These are phyloP conservation scores for Acacia acuminata DNA, from an alignment of 306 rosid species.

Conservation along the genomic window DNA sequence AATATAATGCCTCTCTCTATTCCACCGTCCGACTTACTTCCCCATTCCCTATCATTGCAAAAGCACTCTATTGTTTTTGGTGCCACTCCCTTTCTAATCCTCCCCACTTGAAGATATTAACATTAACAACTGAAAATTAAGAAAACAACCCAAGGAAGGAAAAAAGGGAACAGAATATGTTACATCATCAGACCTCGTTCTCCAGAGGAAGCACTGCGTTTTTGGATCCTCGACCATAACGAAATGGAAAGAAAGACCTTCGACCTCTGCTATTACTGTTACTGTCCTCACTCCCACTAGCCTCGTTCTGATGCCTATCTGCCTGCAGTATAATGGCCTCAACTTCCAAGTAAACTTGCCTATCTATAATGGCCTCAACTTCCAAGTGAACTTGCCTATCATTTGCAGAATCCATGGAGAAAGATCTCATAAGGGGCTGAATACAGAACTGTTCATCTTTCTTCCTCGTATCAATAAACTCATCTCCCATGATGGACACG, in stretches of 20 bases:
- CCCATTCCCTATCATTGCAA: slow-evolving; percentile 23
- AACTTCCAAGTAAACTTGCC: slow-evolving; percentile 51
- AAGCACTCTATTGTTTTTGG: slow-evolving; percentile 22
- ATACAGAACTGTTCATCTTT: slow-evolving; percentile 60
- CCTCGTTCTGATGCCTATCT: slow-evolving; percentile 31
- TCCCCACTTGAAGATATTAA: slow-evolving; percentile 13
- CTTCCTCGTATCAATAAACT: slow-evolving; percentile 61
- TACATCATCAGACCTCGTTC: slow-evolving; percentile 41
- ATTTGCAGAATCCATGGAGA: slow-evolving; percentile 72
- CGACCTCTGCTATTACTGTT: slow-evolving; percentile 44
- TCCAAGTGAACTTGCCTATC: slow-evolving; percentile 53
- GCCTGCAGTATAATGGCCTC: slow-evolving; percentile 38
- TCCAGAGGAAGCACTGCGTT: slow-evolving; percentile 49
- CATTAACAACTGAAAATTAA: slow-evolving; percentile 21
- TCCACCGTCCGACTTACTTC: slow-evolving; percentile 19
- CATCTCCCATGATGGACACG: slow-evolving; percentile 71
- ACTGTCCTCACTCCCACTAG: slow-evolving; percentile 45
- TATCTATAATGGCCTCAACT: slow-evolving; percentile 49
- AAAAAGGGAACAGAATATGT: background rate
- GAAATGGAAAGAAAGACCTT: slow-evolving; percentile 66
- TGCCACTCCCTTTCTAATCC: background rate
- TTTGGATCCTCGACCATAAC: slow-evolving; percentile 48
- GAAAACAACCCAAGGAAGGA: slow-evolving; percentile 1
- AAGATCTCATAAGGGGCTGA: slow-evolving; percentile 68
- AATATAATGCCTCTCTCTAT: slow-evolving; percentile 27